Evolutionary conservation across 2,329 filamentous ascomycete species (phyloP), one percentile per base, ranked within the genome.

Genomic region (Xylogone sp.): DNA sequence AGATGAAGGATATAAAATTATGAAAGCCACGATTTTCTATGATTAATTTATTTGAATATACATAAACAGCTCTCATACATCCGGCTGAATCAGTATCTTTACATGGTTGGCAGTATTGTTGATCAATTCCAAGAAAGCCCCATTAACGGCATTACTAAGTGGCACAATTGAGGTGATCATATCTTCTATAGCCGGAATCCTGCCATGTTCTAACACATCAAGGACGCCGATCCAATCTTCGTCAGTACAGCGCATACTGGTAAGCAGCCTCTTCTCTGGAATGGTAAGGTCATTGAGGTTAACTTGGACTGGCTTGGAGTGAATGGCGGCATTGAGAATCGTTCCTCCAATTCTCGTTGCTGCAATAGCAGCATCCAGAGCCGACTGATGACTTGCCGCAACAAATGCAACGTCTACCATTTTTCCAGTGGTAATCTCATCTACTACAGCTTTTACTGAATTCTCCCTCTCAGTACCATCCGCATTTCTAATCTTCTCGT

Each of bases 101-200:
- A 84, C 80, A 59, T 85, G 79, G 49, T 75, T 78, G 44, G 84
- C 79, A 59, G 81, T 83, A 55, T 85, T 75, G 6, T 78, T 66
- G 29, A 84, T 77, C 50, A 86, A 65, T 1, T 78, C 72, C 51
- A 76, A 71, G 56, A 84, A 79, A 0, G 81, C 83, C 34, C 78
- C 72, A 29, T 83, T 73, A 0, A 83, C 78, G 10, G 84, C 65
- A 18, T 79, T 69, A 19, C 81, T 75, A 42, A 86, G 67, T 46
- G 69, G 64, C 42, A 86, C 79, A 59, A 71, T 81, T 46, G 75
- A 72, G 0, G 82, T 86, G 42, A 87, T 83, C 83, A 86, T 85
- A 24, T 69, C 67, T 12, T 70, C 70, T n/a, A n/a, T n/a, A 0
- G 82, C 79, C 47, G 75, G 71, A 42, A 85, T 65, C 20, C 67